Evolutionary conservation across 2,329 filamentous ascomycete species (phyloP), one percentile per base, ranked within the genome.

Genomic region (Colletotrichum australisinense): DNA sequence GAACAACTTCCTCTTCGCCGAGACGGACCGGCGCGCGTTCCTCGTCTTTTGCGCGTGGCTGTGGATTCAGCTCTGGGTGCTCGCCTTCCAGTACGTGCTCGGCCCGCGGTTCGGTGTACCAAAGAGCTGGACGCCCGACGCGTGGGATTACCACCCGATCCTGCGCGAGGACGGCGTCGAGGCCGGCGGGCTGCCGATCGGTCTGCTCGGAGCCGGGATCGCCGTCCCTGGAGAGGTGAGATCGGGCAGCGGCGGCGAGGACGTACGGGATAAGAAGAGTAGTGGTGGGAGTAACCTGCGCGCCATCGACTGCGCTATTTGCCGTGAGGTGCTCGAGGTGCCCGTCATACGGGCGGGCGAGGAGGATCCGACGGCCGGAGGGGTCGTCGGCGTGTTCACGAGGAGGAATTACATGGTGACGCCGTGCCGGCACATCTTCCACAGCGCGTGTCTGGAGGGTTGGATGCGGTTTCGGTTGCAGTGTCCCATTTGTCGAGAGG

Each of bases 391-490:
- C 35, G 90, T 98, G 68, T 87, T 98, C 76, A 93, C 94, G 38
- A 88, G 96, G 74, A 90, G 95, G 63, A 88, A 90, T 77, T 98
- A 98, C 84, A 99, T 99, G 97, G 94, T 98, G 26, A 99, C 97
- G 70, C 97, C 97, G 60, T 99, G 97, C 82, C 88, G 95, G 68
- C 97, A 99, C 84, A 95, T 98, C 62, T 99, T 99, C 81, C 97
- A 99, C 81, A 97, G 92, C 69, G 87, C 89, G 38, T 99, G 97
- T 82, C 85, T 99, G 77, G 96, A 98, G 84, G 95, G 95, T 52
- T 98, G 97, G 97, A 97, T 99, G 93, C 90, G 94, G 80, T 95
- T 97, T 81, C 86, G 96, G 71, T 83, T 99, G 79, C 95, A 98
- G 84, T 99, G 97, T 84, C 97, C 97, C 1, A 98, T 98, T 76